Evolutionary conservation across 78 protist species (phyloP), one percentile per base, ranked within the genome.

Genomic region (Isochrysis galbana): DNA sequence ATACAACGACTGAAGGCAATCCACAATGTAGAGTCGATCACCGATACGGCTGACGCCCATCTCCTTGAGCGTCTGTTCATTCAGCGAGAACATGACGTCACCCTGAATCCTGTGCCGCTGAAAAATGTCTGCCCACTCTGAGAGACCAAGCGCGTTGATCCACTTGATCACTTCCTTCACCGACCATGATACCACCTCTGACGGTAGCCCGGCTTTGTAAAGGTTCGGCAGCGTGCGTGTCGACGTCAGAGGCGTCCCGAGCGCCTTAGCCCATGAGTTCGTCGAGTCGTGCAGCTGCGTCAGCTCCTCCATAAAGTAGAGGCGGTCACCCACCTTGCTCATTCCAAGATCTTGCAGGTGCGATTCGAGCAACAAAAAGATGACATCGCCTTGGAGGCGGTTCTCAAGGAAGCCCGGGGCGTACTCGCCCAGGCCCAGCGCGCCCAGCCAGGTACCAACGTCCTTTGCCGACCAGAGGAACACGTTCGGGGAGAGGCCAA

Each of bases 271-370:
- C 84, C 44, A 39, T 46, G 46, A 23, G 32, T 77, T 77, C 48
- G 84, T 77, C 84, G 84, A 34, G 47, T 77, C 84, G 84, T 77
- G 84, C 84, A 77, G 47, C 84, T 77, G 84, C 47, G 84, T 77
- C 36, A 77, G 84, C 36, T 22, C 84, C 47, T 77, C 84, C 84
- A 77, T 77, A 46, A 77, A 77, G 84, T 77, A 77, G 47, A 77
- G 84, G 48, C 84, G 45, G 46, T 77, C 84, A 46, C 84, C 84
- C 4, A 77, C 23, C 47, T 77, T 77, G 84, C 23, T 0, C 84
- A 77, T 77, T 26, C 84, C 84, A 17, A 77, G 5, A 29, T 77
- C 84, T 46, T 39, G 47, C 46, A 77, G 84, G 84, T 77, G 84
- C 84, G 84, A 77, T 14, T 77, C 84, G 44, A 77, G 47, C 32